Base-by-base conservation (phyloP, 441 rosid species). In the Populus hybrid region DNA sequence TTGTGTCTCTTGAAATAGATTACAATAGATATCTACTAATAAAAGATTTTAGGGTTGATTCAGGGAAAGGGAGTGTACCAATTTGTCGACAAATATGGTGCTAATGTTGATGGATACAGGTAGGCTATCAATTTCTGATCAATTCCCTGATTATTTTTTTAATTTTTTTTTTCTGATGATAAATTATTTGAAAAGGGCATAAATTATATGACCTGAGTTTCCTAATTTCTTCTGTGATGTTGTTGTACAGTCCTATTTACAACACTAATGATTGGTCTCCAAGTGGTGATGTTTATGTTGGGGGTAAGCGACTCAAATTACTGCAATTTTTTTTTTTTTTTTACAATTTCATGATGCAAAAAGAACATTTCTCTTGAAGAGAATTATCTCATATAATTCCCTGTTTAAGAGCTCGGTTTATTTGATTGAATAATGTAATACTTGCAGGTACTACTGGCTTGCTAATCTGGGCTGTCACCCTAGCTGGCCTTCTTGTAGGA, bases 41-140 rank as follows among this genome's bases (percentile, higher is more conserved):
- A 30, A 30, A 30, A 30, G 5, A 21, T 70, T 8, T 75, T 16
- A 3, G 59, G 78, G 7, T 82, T 71, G 61, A 38, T 67, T 23
- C 86, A 96, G 99, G 97, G 99, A 65, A 94, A 96, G 90, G 99
- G 98, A 68, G 98, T 92, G 2, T 96, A 96, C 90, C 94, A 91
- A 73, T 96, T 73, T 81, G 91, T 88, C 2, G 99, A 96, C 95
- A 94, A 96, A 82, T 96, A 96, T 23, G 98, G 98, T 42, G 98
- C 99, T 24, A 96, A 93, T 67, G 98, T 96, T 1, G 98, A 94
- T 76, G 98, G 99, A 2, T 96, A 96, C 96, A 95, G 97, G 99
- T 87, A 75, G 23, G 66, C 66, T 61, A 21, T 61, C 28, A 3
- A 34, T 34, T 34, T 34, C 8, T 34, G 35, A 34, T 34, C 35